Base-by-base conservation (phyloP, 2,329 filamentous ascomycete genomes). In the Zasmidium cellare region DNA sequence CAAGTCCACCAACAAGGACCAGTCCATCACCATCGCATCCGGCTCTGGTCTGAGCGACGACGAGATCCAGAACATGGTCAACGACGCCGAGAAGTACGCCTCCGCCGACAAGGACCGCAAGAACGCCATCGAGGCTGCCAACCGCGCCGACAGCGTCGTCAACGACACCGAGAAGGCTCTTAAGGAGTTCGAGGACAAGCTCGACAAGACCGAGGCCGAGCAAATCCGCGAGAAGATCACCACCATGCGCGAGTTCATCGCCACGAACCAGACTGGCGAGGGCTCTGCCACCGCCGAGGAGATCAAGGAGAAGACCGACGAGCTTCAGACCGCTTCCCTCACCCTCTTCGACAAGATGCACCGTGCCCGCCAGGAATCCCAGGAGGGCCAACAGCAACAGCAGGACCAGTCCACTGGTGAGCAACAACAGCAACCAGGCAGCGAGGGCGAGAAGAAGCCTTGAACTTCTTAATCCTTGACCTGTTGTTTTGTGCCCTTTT, bases 301-400 rank as follows among this genome's bases (percentile, higher is more conserved):
- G 80, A 88, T 99, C 79, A 97, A 97, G 90, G 87, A 91, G 82
- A 97, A 97, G 91, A 96, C 91, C 71, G 94, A 97, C 68, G 93
- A 97, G 80, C 90, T 99, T 74, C 94, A 97, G 83, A 90, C 89
- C 76, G 91, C 93, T 68, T 93, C 89, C 79, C 83, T 99, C 80
- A 96, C 90, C 81, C 87, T 97, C 73, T 97, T 99, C 78, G 94
- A 97, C 83, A 97, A 97, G 89, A 96, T 99, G 91, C 93, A 99
- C 90, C 96, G 96, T 85, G 91, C 93, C 68, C 88, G 91, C 70
- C 77, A 80, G 68, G 82, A 74, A 63, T 38, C 58, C 14, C 41
- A 55, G 12, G 58, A 62, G 58, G 70, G 82, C 69, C 76, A 81
- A 72, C 77, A 84, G 74, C 78, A 84, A 72, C 67, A 76, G 71